Percentiles rank a stretch among this genome's conserved stretches.
These are phyloP conservation scores for Raddia guianensis DNA, from an alignment of 176 grass and related monocot species.

Conservation along the genomic window DNA sequence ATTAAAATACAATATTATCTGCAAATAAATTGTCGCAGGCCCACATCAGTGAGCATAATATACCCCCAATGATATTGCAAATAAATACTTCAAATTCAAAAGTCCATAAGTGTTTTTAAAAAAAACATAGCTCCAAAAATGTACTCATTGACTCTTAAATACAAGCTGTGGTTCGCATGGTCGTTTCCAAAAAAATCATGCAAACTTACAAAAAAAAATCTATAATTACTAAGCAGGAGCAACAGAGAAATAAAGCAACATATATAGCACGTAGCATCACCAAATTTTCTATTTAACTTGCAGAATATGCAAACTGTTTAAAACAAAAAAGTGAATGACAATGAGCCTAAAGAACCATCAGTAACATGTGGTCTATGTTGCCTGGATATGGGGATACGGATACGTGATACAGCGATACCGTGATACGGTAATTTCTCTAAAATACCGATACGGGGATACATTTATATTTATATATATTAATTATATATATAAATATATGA, in stretches of 20 bases:
- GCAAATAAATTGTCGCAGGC: constrained; percentile 7
- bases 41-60: background rate
- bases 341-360: constrained; percentile 21
- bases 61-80: constrained; percentile 11
- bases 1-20: background rate
- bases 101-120: background rate
- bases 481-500: no score
- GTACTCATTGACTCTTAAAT: background rate
- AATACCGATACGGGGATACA: no score
- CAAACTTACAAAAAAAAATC: background rate
- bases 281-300: background rate
- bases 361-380: no score
- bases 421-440: no score
- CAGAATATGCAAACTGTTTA: background rate
- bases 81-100: constrained; percentile 26
- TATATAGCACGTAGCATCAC: background rate
- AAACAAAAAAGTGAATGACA: background rate
- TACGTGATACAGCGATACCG: no score
- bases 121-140: background rate
- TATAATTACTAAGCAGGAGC: constrained; percentile 3
- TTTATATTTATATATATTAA: no score
- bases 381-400: no score
- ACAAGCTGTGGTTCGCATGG: background rate
- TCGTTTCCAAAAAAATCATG: constrained; percentile 20
- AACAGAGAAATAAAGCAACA: background rate